These are phyloP conservation scores for Polychytrium aggregatum DNA, from an alignment of 192 early-diverging fungal genomes.

Conservation along the genomic window DNA sequence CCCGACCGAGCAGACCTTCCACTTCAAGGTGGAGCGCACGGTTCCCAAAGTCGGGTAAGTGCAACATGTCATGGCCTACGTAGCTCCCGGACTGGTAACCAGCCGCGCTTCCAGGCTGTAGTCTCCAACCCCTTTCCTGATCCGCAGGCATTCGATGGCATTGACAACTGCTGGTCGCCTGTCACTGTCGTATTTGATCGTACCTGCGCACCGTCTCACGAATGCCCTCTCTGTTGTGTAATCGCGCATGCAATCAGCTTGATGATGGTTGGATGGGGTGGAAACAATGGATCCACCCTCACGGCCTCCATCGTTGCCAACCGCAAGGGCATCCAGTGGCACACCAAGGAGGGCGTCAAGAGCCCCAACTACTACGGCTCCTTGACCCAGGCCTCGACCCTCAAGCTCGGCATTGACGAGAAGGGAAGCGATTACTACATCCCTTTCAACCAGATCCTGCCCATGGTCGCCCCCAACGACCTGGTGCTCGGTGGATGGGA, in stretches of 20 bases:
- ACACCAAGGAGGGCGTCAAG: constrained; percentile 87
- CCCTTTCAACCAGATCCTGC: constrained; percentile 85
- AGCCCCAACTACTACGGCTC: constrained; percentile 95
- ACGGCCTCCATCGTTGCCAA: constrained; percentile 96
- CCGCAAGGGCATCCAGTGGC: constrained; percentile 77
- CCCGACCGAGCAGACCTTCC: constrained; percentile 79
- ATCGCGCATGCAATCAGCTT: constrained; percentile 39
- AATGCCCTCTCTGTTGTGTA: too few relatives aligned
- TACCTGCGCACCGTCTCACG: too few relatives aligned
- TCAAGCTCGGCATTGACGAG: constrained; percentile 78
- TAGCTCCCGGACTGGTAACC: too few relatives aligned
- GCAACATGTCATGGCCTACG: too few relatives aligned
- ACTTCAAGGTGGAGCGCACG: constrained; percentile 74
- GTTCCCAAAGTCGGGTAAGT: constrained; percentile 75
- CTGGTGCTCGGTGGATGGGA: constrained; percentile 98
- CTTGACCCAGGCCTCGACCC: constrained; percentile 88
- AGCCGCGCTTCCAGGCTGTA: constrained; percentile 6
- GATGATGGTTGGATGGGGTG: constrained; percentile 99
- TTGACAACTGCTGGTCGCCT: too few relatives aligned
- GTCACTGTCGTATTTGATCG: too few relatives aligned
- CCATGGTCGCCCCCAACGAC: constrained; percentile 96
- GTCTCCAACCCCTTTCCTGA: background rate
- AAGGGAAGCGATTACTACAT: constrained; percentile 82
- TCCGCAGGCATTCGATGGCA: background rate
- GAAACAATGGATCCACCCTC: constrained; percentile 97